A percentile compares a stretch with the other conserved stretches of the same genome.
phyloP scores from a whole-genome alignment of 176 grass and related monocot species.

The Puccinellia tenuiflora region DNA sequence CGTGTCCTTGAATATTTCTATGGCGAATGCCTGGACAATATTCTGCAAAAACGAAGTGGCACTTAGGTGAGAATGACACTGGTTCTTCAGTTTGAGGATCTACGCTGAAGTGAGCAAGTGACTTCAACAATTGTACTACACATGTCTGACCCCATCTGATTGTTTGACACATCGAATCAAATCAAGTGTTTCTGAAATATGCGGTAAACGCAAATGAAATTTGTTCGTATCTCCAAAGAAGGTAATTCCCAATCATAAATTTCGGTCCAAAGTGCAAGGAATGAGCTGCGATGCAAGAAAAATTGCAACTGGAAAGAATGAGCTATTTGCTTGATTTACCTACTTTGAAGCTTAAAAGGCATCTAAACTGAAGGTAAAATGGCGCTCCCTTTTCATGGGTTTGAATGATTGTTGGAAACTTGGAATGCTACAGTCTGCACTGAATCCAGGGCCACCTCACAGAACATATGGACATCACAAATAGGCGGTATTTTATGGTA shows the following conservation, averaged over 20 bases:
- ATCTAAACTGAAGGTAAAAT: not conserved
- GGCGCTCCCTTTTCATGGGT: not conserved
- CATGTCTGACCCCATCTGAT: not conserved
- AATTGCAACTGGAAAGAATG: not conserved
- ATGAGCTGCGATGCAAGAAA: not conserved
- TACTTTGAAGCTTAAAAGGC: not conserved
- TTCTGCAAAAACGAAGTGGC: not conserved
- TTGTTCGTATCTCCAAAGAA: not conserved
- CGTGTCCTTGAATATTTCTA: not conserved
- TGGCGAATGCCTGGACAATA: not conserved
- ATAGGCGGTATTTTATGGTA: not conserved
- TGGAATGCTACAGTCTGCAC: not conserved
- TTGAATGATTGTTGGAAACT: not conserved
- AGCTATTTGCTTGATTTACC: not conserved
- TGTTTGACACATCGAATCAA: not conserved
- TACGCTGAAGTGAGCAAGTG: not conserved
- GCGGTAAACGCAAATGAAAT: not conserved
- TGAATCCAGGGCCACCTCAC: not conserved
- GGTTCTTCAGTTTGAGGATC: not conserved
- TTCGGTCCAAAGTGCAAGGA: not conserved
- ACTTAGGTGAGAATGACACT: not conserved
- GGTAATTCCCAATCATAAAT: not conserved
- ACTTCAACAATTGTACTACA: not conserved
- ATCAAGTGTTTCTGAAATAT: constrained; percentile 5
- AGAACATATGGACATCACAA: not conserved